phyloP scores from a whole-genome alignment of 164 flowering plant species.

The Tinospora cordifolia region DNA sequence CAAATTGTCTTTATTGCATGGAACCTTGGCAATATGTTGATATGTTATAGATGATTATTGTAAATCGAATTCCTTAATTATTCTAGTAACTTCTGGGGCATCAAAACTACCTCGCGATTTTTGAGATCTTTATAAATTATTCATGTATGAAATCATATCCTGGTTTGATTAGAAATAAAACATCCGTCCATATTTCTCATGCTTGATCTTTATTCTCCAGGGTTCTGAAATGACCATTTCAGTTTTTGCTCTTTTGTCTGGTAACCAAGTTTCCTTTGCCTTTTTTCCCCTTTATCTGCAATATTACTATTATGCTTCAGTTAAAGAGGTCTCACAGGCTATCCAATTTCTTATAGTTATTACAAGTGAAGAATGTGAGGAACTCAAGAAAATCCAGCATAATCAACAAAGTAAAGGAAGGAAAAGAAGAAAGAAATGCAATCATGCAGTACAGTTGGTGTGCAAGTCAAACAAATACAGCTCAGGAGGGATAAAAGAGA shows the following conservation, averaged over 20 bases:
- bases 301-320: not conserved
- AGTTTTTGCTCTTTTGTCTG: not conserved
- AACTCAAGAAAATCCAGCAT: not conserved
- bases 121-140: not conserved
- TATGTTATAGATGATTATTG: not conserved
- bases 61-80: slow-evolving; percentile 2
- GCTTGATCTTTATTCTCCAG: not conserved
- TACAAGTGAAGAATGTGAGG: not conserved
- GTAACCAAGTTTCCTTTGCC: not conserved
- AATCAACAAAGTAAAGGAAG: not conserved
- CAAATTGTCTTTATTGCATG: not conserved
- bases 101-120: not conserved
- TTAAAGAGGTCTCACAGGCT: not conserved
- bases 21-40: not conserved
- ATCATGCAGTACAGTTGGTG: not conserved
- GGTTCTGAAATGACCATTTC: not conserved
- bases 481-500: slow-evolving; percentile 37
- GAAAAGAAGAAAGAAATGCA: not conserved
- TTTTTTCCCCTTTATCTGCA: not conserved
- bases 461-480: slow-evolving; percentile 6
- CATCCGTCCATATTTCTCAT: not conserved
- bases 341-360: not conserved
- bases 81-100: not conserved
- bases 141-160: not conserved
- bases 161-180: not conserved